phyloP scores from a whole-genome alignment of 306 rosid species.

The Erythrophleum fordii region DNA sequence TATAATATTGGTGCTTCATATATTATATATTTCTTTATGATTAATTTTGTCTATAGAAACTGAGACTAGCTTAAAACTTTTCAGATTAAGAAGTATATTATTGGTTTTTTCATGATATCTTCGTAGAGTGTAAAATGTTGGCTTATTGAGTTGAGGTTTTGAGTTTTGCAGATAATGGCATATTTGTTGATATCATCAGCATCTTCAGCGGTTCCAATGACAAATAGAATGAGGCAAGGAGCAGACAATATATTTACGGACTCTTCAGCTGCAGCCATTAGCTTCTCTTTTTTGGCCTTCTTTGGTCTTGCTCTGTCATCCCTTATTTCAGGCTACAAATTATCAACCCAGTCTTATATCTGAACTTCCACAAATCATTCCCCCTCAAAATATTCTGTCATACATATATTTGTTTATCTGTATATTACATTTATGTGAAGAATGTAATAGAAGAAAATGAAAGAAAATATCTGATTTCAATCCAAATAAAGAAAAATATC shows the following conservation, averaged over 20 bases:
- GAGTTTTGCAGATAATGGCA: slow-evolving; percentile 67
- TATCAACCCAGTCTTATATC: slow-evolving; percentile 62
- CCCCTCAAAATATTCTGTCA: slow-evolving; percentile 15
- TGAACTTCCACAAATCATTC: slow-evolving; percentile 38
- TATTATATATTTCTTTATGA: not conserved
- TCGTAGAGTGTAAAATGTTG: not conserved
- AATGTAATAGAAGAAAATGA: not conserved
- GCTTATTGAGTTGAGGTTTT: not conserved
- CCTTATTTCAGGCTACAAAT: slow-evolving; percentile 66
- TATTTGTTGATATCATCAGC: slow-evolving; percentile 78
- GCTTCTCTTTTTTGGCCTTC: slow-evolving; percentile 78
- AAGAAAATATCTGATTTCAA: not conserved
- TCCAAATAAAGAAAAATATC: not conserved
- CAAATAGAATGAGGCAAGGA: slow-evolving; percentile 68
- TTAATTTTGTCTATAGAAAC: too few relatives aligned
- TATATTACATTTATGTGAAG: slow-evolving; percentile 31
- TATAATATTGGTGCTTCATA: not conserved
- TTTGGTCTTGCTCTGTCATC: slow-evolving; percentile 56
- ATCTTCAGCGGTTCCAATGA: slow-evolving; percentile 71
- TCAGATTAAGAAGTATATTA: slow-evolving; percentile 13
- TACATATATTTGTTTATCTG: slow-evolving; percentile 17
- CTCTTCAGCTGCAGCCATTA: slow-evolving; percentile 65
- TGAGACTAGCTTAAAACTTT: not conserved
- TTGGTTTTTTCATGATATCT: slow-evolving; percentile 21
- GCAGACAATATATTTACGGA: slow-evolving; percentile 73